Evolutionary conservation across 805 yeast genomes (phyloP).

Genomic region (Metschnikowia amazonensis): DNA sequence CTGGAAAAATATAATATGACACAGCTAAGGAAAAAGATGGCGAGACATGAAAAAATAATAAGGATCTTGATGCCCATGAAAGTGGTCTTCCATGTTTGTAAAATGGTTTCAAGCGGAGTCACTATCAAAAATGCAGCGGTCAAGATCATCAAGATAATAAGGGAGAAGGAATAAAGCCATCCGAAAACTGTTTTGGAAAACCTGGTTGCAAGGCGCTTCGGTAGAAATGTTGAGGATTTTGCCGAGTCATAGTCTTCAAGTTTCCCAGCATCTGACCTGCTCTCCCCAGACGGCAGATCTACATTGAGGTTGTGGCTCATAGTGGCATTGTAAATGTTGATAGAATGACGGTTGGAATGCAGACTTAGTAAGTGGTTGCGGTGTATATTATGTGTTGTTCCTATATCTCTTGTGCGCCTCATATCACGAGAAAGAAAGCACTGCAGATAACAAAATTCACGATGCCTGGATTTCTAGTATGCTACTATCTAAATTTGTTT

Average conservation of each 20-base stretch:
- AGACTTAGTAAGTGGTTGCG: background rate
- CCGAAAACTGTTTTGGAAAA: constrained; percentile 21
- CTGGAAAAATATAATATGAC: constrained; percentile 55
- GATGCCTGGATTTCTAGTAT: background rate
- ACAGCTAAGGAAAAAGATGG: constrained; percentile 50
- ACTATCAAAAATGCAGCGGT: constrained; percentile 59
- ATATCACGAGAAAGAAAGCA: background rate
- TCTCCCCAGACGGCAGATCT: background rate
- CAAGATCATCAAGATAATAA: constrained; percentile 33
- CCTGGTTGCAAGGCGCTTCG: constrained; percentile 15
- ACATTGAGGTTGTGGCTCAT: background rate
- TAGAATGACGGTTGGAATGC: background rate
- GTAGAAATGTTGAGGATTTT: constrained; percentile 7
- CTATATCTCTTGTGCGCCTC: background rate
- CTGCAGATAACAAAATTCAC: background rate
- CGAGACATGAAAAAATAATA: constrained; percentile 71
- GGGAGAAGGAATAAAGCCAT: constrained; percentile 47
- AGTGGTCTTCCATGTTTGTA: constrained; percentile 48
- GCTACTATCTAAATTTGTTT: background rate
- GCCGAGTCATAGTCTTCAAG: background rate
- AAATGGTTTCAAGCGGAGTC: constrained; percentile 76
- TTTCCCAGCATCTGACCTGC: background rate
- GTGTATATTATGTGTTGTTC: background rate
- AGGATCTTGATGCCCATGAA: constrained; percentile 75
- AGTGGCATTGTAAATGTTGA: background rate